Conservation (phyloP, 306 rosid genomes). For the Cucumis melo region DNA sequence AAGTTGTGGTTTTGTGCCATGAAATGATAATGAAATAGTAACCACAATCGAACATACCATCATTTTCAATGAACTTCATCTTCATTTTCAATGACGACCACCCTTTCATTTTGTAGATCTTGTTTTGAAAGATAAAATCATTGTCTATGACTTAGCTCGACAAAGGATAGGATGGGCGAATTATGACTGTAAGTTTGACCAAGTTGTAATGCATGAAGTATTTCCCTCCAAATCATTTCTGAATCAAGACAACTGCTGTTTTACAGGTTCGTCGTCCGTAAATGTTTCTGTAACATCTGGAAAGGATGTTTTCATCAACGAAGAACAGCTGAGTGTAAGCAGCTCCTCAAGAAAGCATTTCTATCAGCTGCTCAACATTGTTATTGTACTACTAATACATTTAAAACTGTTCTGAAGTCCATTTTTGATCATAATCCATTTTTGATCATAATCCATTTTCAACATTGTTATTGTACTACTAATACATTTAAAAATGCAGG, state of each 20-base stretch:
- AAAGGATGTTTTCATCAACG: conserved; percentile 61
- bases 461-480: no score
- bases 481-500: no score
- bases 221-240: neutral
- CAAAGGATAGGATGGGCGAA: conserved; percentile 81
- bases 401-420: neutral
- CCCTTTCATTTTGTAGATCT: conserved; percentile 36
- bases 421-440: neutral
- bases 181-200: conserved; percentile 51
- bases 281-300: conserved; percentile 64
- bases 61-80: neutral
- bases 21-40: neutral
- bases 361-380: conserved; percentile 32
- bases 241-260: neutral
- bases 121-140: conserved; percentile 74
- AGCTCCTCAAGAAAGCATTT: conserved; percentile 24
- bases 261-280: conserved; percentile 64
- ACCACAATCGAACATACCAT: neutral
- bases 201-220: neutral
- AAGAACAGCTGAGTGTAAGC: conserved; percentile 34
- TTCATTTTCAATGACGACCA: neutral
- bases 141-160: conserved; percentile 66
- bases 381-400: conserved; percentile 19
- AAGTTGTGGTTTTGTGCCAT: neutral
- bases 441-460: no score